A percentile compares a stretch with the other conserved stretches of the same genome.
These are phyloP conservation scores for Mediolabrus comicus DNA, from an alignment of 108 stramenopile genomes.

Conservation along the genomic window DNA sequence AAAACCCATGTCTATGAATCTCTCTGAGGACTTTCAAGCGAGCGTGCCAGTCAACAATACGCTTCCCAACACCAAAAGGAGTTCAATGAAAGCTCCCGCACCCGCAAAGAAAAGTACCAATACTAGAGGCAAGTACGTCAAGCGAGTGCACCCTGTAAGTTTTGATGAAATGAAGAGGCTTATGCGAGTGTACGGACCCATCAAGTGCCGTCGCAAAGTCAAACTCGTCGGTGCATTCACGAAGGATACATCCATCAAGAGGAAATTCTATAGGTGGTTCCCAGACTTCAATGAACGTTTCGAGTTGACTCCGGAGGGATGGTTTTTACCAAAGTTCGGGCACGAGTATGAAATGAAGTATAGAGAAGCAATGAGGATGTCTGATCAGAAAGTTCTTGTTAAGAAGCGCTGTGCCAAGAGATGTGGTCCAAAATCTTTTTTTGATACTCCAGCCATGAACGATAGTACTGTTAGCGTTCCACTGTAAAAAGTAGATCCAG, in stretches of 20 bases:
- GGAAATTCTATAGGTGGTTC: constrained; percentile 19
- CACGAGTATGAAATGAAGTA: constrained; percentile 21
- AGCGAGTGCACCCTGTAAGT: neutral
- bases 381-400: constrained; percentile 7
- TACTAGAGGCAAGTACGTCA: neutral
- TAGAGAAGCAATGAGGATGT: constrained; percentile 5
- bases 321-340: constrained; percentile 21
- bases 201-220: constrained; percentile 4
- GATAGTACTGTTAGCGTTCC: neutral
- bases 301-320: constrained; percentile 4
- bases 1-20: neutral
- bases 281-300: constrained; percentile 21
- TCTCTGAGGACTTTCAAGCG: neutral
- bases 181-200: constrained; percentile 15
- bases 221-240: neutral
- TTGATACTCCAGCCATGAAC: neutral
- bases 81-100: neutral
- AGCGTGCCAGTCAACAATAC: neutral
- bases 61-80: neutral
- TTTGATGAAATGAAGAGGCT: constrained; percentile 10
- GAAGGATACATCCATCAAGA: constrained; percentile 1
- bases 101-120: neutral
- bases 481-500: neutral
- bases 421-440: neutral
- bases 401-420: constrained; percentile 13